Base-by-base conservation (phyloP, 129 eudicot genomes). In the Tagetes erecta region DNA sequence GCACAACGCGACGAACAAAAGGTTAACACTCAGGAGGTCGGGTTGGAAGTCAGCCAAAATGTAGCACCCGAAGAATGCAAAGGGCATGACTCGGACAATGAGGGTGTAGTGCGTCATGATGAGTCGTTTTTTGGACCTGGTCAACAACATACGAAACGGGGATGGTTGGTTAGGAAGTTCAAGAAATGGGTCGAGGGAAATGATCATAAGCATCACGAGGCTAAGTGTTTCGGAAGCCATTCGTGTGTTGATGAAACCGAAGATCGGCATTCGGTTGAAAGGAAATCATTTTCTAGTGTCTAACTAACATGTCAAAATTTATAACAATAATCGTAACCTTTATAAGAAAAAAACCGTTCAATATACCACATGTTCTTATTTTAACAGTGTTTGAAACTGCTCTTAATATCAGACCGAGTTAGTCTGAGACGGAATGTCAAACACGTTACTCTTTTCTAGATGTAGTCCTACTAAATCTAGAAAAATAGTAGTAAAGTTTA, bases 111-210 rank as follows among this genome's bases (percentile, higher is more conserved):
- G 42, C 72, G 59, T 33, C 76, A 27, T 0, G 72, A 67, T 2
- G 77, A 59, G 41, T 77, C 85, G 0, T 71, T 81, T 56, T 69
- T 50, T 5, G 76, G 71, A 59, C 55, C 63, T 46, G 67, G 4
- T 10, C 82, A 46, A 20, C 67, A 56, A 9, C 83, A 80, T 62
- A 66, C 86, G 5, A 91, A 65, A 76, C 76, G 86, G 55, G 49
- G 64, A 39, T 84, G 76, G 81, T 75, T 91, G 55, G 64, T 79
- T 46, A 79, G 78, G 52, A 91, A 83, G 77, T 76, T 91, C 27
- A 91, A 83, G 71, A 88, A 69, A 88, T 91, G 90, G 97, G 87
- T 91, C 2, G 90, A 88, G 50, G 85, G 87, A 64, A 74, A 78
- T 7, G 85, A 78, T 20, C 27, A 20, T 68, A 87, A 85, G 40